Evolutionary conservation across 257 asterid genomes (phyloP), one percentile per base, ranked within the genome.

Genomic region (Solanum ossicruentum): DNA sequence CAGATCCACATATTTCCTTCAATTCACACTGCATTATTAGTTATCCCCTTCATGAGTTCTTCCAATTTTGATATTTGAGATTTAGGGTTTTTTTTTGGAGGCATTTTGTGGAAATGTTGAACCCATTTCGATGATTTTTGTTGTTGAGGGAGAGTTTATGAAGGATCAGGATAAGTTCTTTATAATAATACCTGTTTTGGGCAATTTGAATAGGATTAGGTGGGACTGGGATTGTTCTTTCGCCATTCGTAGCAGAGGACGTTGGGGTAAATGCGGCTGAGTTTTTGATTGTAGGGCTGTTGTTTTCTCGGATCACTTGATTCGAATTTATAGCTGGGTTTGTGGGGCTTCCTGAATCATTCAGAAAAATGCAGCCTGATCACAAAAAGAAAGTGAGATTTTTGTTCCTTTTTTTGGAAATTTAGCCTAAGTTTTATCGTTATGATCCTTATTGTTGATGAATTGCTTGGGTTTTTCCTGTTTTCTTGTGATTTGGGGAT

Each of bases 231-330:
- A 94, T 63, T 89, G 87, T 87, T 91, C 93, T 51, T 91, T 92
- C 49, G 90, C 92, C 84, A 89, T 92, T 85, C 92, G 96, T 47
- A 93, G 97, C 93, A 89, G 95, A 67, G 90, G 97, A 23, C 87
- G 93, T 49, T 93, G 96, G 97, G 96, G 95, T 28, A 89, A 93
- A 93, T 94, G 98, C 81, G 98, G 99, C 84, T 94, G 93, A 92
- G 20, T 77, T 87, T n/a, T 11, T 78, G 81, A 41, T 75, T 71
- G 86, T 41, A 83, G 79, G 79, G 82, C 65, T 70, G 58, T 69
- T 47, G 32, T 55, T 84, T 82, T 7, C 15, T 90, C 87, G 81
- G 51, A 69, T 10, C 32, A 51, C 66, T 26, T 12, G 65, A 71
- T 51, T 51, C 56, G 10, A 28, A 71, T 20, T n/a, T 52, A n/a